A percentile compares a stretch with the other conserved stretches of the same genome.
These are phyloP conservation scores for Talaromyces marneffei DNA, from an alignment of 2,329 filamentous ascomycete genomes.

Conservation along the genomic window DNA sequence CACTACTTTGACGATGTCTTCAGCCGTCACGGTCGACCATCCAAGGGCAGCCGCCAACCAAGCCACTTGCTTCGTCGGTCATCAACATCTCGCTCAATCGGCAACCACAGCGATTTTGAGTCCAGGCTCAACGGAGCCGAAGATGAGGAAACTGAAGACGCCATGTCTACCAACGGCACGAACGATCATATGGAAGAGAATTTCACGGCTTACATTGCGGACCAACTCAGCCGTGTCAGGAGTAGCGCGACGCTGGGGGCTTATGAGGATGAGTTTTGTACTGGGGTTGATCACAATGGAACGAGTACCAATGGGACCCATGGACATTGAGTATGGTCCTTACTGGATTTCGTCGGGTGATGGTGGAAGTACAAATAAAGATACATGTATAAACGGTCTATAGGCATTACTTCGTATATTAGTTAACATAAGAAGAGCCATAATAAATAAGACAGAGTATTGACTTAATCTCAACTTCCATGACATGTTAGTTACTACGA, in stretches of 20 bases:
- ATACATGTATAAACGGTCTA: neutral
- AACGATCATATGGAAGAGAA: constrained; percentile 59
- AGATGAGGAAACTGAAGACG: constrained; percentile 32
- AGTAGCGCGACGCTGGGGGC: constrained; percentile 48
- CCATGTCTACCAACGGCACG: constrained; percentile 13
- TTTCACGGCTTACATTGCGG: constrained; percentile 73
- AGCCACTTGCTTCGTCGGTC: constrained; percentile 61
- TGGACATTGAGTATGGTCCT: neutral
- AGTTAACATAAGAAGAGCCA: neutral
- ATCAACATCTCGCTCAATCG: constrained; percentile 77
- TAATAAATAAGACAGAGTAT: neutral
- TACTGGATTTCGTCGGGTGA: neutral
- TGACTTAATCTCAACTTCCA: neutral
- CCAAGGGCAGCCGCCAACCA: constrained; percentile 23
- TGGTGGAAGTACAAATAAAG: neutral
- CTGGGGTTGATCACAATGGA: constrained; percentile 47
- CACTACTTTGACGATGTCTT: constrained; percentile 96
- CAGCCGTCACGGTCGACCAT: constrained; percentile 46
- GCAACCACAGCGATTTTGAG: constrained; percentile 73
- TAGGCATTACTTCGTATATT: neutral
- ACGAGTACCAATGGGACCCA: neutral
- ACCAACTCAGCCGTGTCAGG: constrained; percentile 70
- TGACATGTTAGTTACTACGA: too few species aligned
- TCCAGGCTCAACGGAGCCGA: constrained; percentile 33
- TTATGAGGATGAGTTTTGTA: constrained; percentile 59